Evolutionary conservation across 2,329 filamentous ascomycete genomes (phyloP), one percentile per base, ranked within the genome.

Genomic region (Malbranchea cinnamomea): DNA sequence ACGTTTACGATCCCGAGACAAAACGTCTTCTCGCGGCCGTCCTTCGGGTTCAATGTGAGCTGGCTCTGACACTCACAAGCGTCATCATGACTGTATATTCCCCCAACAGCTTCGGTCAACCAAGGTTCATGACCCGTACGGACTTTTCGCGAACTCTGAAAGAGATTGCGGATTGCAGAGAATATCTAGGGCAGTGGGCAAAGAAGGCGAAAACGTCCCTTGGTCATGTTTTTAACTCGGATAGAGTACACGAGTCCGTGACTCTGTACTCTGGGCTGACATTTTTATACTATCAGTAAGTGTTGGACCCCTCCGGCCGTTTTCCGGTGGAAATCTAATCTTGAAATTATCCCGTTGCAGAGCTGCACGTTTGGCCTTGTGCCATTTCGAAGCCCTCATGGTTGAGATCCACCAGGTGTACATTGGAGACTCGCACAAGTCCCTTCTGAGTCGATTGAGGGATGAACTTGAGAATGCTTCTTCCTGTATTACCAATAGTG

Each of bases 241-340:
- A 36, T 8, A 28, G 33, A 8, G 46, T 52, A 13, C 52, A 60
- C 31, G 55, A 62, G 32, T 60, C 59, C 1, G 50, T 60, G 7
- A 54, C 59, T 6, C 32, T 62, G 19, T 63, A 63, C 41, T 60
- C 57, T 4, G 62, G 62, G 23, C 40, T 65, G 37, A 60, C 65
- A 41, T 63, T 61, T 35, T 64, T 67, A 56, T 63, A 64, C 32
- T 67, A 65, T 37, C 54, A 65, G 60, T 67, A 48, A 40, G 60
- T 47, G 6, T 15, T 6, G n/a, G n/a, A 10, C 18, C 14, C 5
- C 15, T 10, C 14, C 15, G n/a, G n/a, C n/a, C n/a, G n/a, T n/a
- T n/a, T 12, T 24, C 6, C 5, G 8, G n/a, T 28, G 8, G 22
- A 15, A 14, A 11, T 4, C 9, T 11, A 7, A 9, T 11, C 31